Evolutionary conservation across 1,284 basidiomycete species (phyloP), one percentile per base, ranked within the genome.

Genomic region (Microstroma glucosiphilum): DNA sequence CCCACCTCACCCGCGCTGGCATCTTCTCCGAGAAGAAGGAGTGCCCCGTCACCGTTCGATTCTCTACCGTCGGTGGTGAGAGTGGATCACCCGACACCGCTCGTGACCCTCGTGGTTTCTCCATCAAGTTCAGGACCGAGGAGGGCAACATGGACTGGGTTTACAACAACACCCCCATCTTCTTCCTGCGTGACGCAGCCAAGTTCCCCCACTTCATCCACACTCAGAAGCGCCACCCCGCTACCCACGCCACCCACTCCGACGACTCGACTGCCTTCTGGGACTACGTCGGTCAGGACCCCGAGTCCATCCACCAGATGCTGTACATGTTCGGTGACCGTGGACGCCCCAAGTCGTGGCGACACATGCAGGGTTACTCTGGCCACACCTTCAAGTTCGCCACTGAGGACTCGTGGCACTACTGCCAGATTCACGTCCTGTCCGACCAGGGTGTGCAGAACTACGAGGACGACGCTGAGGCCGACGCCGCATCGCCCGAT

Each of bases 21-120:
- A 51, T 72, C 37, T 75, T 75, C 40, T 57, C 30, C 55, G 46
- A 53, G 25, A n/a, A 56, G 46, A 56, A 69, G 30, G 46, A 48
- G 46, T 48, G 46, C n/a, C 66, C 71, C 56, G 61, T 69, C 56
- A 79, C 80, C 40, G 67, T 69, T 12, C 79, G 82, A 56, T 80
- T 82, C 73, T 82, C 81, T 21, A 84, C 83, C 30, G 83, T 84
- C 61, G 83, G 82, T 42, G 82, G 92, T 62, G 91, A 94, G 81
- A 83, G 83, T 46, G 92, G 92, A 30, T 49, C 41, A 7, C 53
- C 63, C 21, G 65, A 66, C 30, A 25, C 48, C 2, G 63, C 64
- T 17, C 63, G 65, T 25, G 64, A 68, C 56, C 72, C 70, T n/a
- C 64, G 72, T 6, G 71, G 72, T 0, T 72, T 75, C 63, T 57